Conservation (phyloP, 257 asterid species). For the Leptodermis oblonga region DNA sequence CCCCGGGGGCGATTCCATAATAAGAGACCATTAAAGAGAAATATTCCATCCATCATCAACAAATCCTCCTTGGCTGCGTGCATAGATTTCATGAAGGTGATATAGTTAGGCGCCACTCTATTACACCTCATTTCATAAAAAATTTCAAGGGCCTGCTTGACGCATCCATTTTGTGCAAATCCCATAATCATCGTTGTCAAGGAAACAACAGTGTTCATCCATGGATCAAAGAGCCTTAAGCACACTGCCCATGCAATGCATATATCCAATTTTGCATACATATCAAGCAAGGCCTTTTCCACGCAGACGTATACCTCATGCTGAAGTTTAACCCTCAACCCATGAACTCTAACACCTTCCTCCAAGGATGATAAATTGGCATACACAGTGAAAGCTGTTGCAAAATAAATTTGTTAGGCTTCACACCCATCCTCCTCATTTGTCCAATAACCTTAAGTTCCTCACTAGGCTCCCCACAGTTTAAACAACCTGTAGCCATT, state of each 20-base stretch:
- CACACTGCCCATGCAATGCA: slow-evolving; percentile 56
- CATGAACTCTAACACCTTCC: slow-evolving; percentile 61
- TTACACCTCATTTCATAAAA: slow-evolving; percentile 50
- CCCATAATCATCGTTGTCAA: slow-evolving; percentile 85
- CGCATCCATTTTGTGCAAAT: slow-evolving; percentile 60
- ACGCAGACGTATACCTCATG: slow-evolving; percentile 53
- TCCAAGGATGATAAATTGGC: slow-evolving; percentile 52
- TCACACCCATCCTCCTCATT: slow-evolving; percentile 54
- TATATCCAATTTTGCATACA: slow-evolving; percentile 70
- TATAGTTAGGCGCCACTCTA: slow-evolving; percentile 44
- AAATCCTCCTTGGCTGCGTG: slow-evolving; percentile 69
- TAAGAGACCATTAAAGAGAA: slow-evolving; percentile 48
- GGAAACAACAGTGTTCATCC: slow-evolving; percentile 52
- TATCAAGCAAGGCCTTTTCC: slow-evolving; percentile 65
- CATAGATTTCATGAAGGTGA: slow-evolving; percentile 52
- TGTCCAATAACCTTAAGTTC: slow-evolving; percentile 46
- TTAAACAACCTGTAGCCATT: slow-evolving; percentile 61
- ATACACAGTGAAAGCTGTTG: slow-evolving; percentile 57
- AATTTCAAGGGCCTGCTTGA: slow-evolving; percentile 46
- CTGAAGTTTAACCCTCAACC: slow-evolving; percentile 41
- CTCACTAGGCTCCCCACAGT: slow-evolving; percentile 48
- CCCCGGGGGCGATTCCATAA: slow-evolving; percentile 46
- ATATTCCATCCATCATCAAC: slow-evolving; percentile 40
- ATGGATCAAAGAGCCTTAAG: slow-evolving; percentile 43
- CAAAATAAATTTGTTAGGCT: slow-evolving; percentile 66